Evolutionary conservation across 2,329 filamentous ascomycete genomes (phyloP), one percentile per base, ranked within the genome.

Genomic region (Talaromyces sp.): DNA sequence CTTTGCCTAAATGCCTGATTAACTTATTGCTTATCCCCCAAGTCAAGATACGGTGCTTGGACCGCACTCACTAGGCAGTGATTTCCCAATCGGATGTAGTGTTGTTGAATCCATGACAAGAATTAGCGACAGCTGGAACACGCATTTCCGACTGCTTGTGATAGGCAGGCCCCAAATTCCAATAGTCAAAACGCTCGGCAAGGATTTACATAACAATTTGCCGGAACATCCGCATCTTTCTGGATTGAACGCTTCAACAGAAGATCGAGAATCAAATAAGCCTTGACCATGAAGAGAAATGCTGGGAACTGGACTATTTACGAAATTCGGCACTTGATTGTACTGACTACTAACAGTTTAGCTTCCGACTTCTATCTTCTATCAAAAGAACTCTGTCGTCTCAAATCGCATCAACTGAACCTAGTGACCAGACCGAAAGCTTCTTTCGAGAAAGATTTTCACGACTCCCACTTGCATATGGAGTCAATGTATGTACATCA

Each of bases 81-180:
- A 56, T 25, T 56, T 56, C 53, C 53, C 53, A 25, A 56, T 38
- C 1, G 51, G 29, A 54, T 54, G n/a, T 36, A 54, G 51, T 54
- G 51, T 22, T 36, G 2, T 5, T 25, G 53, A 15, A 19, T 38
- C 5, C 6, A 7, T 38, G 53, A 54, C 31, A 56, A 22, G n/a
- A 36, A 25, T 38, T 38, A 25, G 53, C 31, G 31, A 56, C n/a
- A 25, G 31, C 31, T 56, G 31, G n/a, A 36, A 36, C 29, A 22
- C n/a, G 31, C 31, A 22, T 36, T 54, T 25, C 10, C n/a, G n/a
- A 10, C 3, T 31, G 49, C 31, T 51, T 34, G 29, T 31, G 29
- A 34, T 34, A 36, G 25, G 25, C 22, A 51, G 13, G 47, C 2
- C 7, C 10, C 1, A 34, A 7, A 54, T 54, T 19, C 29, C n/a